These are phyloP conservation scores for Maudiozyma barnettii DNA, from an alignment of 805 yeast species.

Conservation along the genomic window DNA sequence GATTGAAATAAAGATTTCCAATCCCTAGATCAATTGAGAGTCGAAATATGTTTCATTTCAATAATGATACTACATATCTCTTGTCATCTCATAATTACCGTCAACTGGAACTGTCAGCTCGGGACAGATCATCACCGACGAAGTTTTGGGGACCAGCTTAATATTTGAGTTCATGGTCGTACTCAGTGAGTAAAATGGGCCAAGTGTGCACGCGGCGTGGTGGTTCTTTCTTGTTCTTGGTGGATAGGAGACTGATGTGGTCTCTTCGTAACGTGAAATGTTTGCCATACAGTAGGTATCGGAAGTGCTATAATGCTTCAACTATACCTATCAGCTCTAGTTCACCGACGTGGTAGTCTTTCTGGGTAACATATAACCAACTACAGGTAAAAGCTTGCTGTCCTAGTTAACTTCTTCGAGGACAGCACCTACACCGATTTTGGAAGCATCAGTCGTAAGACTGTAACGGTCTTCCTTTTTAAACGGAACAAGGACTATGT, in stretches of 20 bases:
- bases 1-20: no score
- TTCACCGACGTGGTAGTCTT: slow-evolving; percentile 9
- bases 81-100: no score
- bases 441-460: slow-evolving; percentile 11
- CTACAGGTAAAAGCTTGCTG: slow-evolving; percentile 7
- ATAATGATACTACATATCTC: no score
- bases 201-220: no score
- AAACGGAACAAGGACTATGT: slow-evolving; percentile 6
- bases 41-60: no score
- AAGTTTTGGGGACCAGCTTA: neutral
- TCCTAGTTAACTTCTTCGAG: slow-evolving; percentile 7
- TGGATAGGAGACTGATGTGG: slow-evolving; percentile 5
- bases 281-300: slow-evolving; percentile 7
- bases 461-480: neutral
- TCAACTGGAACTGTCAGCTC: no score
- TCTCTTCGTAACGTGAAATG: slow-evolving; percentile 7
- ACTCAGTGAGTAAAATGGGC: no score
- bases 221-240: slow-evolving; percentile 4
- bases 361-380: slow-evolving; percentile 27
- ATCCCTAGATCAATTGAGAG: no score
- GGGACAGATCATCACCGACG: no score
- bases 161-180: no score
- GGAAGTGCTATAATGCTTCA: slow-evolving; percentile 8
- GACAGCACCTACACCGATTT: slow-evolving; percentile 11
- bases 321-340: slow-evolving; percentile 9